Evolutionary conservation across 352 stramenopile genomes (phyloP).

Genomic region (Phytophthora aleatoria): DNA sequence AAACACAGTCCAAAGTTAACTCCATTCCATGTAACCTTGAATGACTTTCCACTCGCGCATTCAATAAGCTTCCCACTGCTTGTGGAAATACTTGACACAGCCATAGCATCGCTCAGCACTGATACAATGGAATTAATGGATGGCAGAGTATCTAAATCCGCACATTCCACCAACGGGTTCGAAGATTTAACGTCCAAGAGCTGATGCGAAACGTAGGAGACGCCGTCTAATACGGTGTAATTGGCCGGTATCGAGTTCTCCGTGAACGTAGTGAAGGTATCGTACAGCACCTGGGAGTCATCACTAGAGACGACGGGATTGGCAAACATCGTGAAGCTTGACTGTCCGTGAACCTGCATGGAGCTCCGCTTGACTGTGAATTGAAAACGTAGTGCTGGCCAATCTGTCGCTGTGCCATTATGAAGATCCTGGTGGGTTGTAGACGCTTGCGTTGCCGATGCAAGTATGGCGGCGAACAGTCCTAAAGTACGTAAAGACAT

Average conservation of each 20-base stretch:
- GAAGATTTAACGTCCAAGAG: not conserved
- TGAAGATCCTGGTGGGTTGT: not conserved
- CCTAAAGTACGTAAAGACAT: not conserved
- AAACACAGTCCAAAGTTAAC: conserved; percentile 41
- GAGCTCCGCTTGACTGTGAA: conserved; percentile 13
- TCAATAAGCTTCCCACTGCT: conserved; percentile 8
- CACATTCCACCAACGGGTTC: conserved; percentile 5
- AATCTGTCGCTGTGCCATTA: not conserved
- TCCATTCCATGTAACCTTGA: conserved; percentile 24
- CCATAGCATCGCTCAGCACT: conserved; percentile 2
- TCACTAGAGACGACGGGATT: conserved; percentile 18
- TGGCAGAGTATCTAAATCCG: conserved; percentile 8
- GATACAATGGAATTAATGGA: conserved; percentile 18
- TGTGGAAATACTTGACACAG: conserved; percentile 1
- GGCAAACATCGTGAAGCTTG: conserved; percentile 24
- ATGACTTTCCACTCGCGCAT: conserved; percentile 21
- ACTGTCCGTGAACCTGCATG: conserved; percentile 17
- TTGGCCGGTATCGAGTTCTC: conserved; percentile 7
- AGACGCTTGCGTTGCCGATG: not conserved
- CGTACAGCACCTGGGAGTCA: conserved; percentile 20
- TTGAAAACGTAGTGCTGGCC: conserved; percentile 23
- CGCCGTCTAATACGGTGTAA: conserved; percentile 21
- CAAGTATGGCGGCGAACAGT: not conserved
- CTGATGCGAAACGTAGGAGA: conserved; percentile 14
- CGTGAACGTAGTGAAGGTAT: conserved; percentile 17